Conservation (phyloP, 495 filamentous ascomycete species). For the Podospora didyma region DNA sequence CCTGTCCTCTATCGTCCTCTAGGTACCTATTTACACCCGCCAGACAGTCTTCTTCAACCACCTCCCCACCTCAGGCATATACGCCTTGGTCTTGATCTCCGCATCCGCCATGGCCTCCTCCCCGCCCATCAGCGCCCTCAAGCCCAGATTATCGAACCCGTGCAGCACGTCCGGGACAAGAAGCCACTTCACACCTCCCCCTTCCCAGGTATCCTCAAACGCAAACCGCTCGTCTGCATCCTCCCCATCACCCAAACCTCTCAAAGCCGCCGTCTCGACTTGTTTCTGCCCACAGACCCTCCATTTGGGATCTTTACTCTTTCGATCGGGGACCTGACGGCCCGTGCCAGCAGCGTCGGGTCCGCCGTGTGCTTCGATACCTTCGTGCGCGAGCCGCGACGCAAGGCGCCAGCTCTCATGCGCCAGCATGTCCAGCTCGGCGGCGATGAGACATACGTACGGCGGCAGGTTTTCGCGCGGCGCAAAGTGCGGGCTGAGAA, state of each 20-base stretch:
- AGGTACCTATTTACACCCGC: too few relatives aligned
- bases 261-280: slow-evolving; percentile 7
- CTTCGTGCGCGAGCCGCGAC: slow-evolving; percentile 17
- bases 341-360: slow-evolving; percentile 5
- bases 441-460: slow-evolving; percentile 45
- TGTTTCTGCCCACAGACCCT: slow-evolving; percentile 8
- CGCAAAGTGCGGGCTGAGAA: slow-evolving; percentile 30
- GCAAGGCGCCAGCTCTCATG: slow-evolving; percentile 34
- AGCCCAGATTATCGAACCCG: slow-evolving; percentile 30
- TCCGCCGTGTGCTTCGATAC: too few relatives aligned
- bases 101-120: slow-evolving; percentile 24
- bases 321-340: slow-evolving; percentile 9
- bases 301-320: slow-evolving; percentile 4
- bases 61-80: slow-evolving; percentile 22
- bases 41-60: slow-evolving; percentile 31
- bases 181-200: slow-evolving; percentile 28
- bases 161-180: slow-evolving; percentile 38
- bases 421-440: slow-evolving; percentile 47
- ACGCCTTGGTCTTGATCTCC: slow-evolving; percentile 23
- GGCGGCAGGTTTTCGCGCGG: slow-evolving; percentile 23
- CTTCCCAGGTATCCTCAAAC: slow-evolving; percentile 25
- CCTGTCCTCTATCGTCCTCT: too few relatives aligned
- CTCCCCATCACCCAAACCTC: slow-evolving; percentile 19
- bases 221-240: slow-evolving; percentile 35
- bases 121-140: slow-evolving; percentile 9